Evolutionary conservation across 148 eudicot genomes (phyloP).

Genomic region (Cornus florida): DNA sequence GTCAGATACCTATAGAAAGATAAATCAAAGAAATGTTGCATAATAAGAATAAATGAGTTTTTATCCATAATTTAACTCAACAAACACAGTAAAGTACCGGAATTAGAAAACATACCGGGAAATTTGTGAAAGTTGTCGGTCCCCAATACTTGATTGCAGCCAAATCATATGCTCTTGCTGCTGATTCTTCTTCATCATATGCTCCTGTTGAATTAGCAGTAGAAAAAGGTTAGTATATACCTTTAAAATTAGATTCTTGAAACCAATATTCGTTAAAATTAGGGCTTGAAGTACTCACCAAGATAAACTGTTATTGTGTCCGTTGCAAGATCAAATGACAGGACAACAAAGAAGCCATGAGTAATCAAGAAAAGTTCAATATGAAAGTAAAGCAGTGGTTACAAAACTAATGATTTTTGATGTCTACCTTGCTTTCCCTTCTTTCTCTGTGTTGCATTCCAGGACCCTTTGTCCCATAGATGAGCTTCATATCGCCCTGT

Average conservation of each 20-base stretch:
- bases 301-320: slow-evolving; percentile 40
- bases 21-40: background rate
- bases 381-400: background rate
- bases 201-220: slow-evolving; percentile 36
- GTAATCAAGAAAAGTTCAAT: background rate
- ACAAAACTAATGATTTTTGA: background rate
- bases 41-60: too few species aligned
- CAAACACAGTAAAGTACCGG: too few species aligned
- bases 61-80: too few species aligned
- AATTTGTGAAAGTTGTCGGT: slow-evolving; percentile 51
- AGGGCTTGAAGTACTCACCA: slow-evolving; percentile 25
- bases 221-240: background rate
- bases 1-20: slow-evolving; percentile 28
- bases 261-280: background rate
- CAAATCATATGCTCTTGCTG: slow-evolving; percentile 64
- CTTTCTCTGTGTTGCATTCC: slow-evolving; percentile 54
- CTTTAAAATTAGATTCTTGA: background rate
- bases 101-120: slow-evolving; percentile 29
- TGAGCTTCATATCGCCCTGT: slow-evolving; percentile 56
- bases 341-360: background rate
- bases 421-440: slow-evolving; percentile 52
- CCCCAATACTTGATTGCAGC: slow-evolving; percentile 76
- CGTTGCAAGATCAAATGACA: slow-evolving; percentile 14
- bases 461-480: slow-evolving; percentile 54
- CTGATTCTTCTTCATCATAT: slow-evolving; percentile 64